phyloP scores from a whole-genome alignment of 805 yeast species.

The Cyberlindnera euphorbiiphila region DNA sequence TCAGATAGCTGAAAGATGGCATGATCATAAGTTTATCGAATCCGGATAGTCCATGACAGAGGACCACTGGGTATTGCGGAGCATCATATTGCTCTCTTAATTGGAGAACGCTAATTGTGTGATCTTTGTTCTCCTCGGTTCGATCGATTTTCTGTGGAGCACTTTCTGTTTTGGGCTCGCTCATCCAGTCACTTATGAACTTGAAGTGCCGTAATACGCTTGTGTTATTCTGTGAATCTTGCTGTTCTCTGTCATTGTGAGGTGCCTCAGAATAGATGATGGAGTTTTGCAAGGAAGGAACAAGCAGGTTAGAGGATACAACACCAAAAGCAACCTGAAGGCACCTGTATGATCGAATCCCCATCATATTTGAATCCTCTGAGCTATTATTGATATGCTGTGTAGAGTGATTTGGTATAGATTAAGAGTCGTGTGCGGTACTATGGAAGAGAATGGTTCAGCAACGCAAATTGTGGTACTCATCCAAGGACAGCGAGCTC shows the following conservation, averaged over 20 bases:
- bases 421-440: not conserved
- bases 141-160: conserved; percentile 4
- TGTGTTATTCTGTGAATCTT: conserved; percentile 2
- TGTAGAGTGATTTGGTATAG: too few species aligned
- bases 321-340: too few species aligned
- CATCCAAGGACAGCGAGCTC: too few species aligned
- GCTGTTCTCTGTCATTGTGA: too few species aligned
- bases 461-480: too few species aligned
- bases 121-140: conserved; percentile 7
- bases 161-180: conserved; percentile 12
- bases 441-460: too few species aligned
- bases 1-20: conserved; percentile 36
- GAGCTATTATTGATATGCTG: too few species aligned
- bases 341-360: too few species aligned
- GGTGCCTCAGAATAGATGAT: too few species aligned
- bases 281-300: too few species aligned
- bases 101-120: conserved; percentile 15
- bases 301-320: too few species aligned
- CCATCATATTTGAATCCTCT: too few species aligned
- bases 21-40: conserved; percentile 54
- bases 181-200: conserved; percentile 6
- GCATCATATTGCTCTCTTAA: conserved; percentile 42
- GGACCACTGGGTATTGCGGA: conserved; percentile 69
- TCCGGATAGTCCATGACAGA: conserved; percentile 87
- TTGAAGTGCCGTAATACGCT: not conserved